Conservation (phyloP, 768 basidiomycete species). For the Suillus cothurnatus region DNA sequence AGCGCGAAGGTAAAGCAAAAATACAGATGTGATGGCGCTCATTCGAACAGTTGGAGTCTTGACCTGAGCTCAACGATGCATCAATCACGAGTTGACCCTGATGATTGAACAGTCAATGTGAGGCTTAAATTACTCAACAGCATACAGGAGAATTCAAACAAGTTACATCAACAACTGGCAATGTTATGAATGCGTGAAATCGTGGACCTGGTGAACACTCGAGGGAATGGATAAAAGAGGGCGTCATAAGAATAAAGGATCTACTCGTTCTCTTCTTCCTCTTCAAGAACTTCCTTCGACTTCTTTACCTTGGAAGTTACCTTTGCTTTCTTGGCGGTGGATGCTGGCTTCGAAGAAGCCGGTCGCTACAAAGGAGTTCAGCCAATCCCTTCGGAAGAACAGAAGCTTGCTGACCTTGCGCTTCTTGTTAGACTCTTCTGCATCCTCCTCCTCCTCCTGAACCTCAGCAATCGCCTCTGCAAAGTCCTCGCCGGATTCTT, state of each 20-base stretch:
- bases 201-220: background rate
- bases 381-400: conserved; percentile 10
- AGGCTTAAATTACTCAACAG: conserved; percentile 4
- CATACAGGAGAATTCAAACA: background rate
- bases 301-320: conserved; percentile 36
- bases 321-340: conserved; percentile 42
- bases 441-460: conserved; percentile 50
- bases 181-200: conserved; percentile 2
- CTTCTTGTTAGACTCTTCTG: conserved; percentile 52
- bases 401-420: conserved; percentile 55
- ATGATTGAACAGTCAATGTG: background rate
- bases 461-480: conserved; percentile 44
- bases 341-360: conserved; percentile 45
- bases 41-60: background rate
- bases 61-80: too few species aligned
- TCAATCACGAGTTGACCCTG: too few species aligned
- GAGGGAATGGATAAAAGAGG: background rate
- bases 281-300: conserved; percentile 51
- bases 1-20: background rate
- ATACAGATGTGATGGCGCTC: background rate
- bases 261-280: conserved; percentile 41
- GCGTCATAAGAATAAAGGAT: conserved; percentile 5
- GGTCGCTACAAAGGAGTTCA: conserved; percentile 37
- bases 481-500: conserved; percentile 51
- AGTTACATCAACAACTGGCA: conserved; percentile 1